phyloP scores from a whole-genome alignment of 176 grass and related monocot genomes.

The Saccharum spontaneum region DNA sequence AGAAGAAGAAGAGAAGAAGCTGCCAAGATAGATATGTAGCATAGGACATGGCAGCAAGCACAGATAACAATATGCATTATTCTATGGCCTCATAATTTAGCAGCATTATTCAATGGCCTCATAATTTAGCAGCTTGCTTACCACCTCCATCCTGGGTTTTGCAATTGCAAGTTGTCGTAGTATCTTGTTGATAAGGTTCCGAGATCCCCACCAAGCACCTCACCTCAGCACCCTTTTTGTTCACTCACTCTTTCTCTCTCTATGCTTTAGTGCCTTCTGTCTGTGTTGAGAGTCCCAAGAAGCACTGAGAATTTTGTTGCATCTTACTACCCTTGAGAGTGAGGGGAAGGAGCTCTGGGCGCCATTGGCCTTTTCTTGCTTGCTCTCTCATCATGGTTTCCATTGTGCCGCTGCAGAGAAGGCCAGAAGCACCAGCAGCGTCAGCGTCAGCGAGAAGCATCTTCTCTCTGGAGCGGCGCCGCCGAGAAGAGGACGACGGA shows the following conservation, averaged over 20 bases:
- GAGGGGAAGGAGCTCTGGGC: constrained; percentile 16
- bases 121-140: constrained; percentile 35
- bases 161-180: constrained; percentile 9
- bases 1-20: constrained; percentile 3
- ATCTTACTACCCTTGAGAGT: background rate
- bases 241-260: background rate
- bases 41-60: constrained; percentile 22
- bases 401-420: constrained; percentile 53
- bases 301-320: constrained; percentile 57
- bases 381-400: constrained; percentile 45
- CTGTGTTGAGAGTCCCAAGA: constrained; percentile 55
- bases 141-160: constrained; percentile 32
- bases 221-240: constrained; percentile 45
- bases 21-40: constrained; percentile 8
- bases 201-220: constrained; percentile 47
- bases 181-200: constrained; percentile 67
- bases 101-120: constrained; percentile 28
- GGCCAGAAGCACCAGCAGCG: constrained; percentile 18
- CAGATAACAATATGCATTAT: constrained; percentile 28
- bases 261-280: constrained; percentile 27
- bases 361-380: constrained; percentile 51
- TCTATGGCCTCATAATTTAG: constrained; percentile 38
- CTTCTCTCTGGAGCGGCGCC: constrained; percentile 39
- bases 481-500: background rate
- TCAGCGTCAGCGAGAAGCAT: constrained; percentile 30